Conservation (phyloP, 2,329 filamentous ascomycete species). For the Colletotrichum truncatum region DNA sequence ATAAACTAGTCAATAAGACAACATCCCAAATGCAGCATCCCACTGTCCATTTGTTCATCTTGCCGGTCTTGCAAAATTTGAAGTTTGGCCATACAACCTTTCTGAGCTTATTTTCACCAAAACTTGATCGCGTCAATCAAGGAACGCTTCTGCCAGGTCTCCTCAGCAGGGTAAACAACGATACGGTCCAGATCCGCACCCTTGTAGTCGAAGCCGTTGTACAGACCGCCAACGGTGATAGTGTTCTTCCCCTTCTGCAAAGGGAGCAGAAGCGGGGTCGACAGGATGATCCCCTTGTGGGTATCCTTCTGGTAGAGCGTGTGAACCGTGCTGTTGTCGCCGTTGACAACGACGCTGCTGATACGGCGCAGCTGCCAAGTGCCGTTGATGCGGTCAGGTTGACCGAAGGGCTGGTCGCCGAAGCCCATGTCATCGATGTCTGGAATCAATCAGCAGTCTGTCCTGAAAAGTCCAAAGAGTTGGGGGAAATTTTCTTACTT, state of each 20-base stretch:
- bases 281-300: slow-evolving; percentile 66
- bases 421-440: slow-evolving; percentile 69
- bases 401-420: slow-evolving; percentile 61
- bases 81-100: too few relatives aligned
- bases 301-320: slow-evolving; percentile 60
- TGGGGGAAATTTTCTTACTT: too few relatives aligned
- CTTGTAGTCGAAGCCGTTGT: slow-evolving; percentile 63
- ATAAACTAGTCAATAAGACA: too few relatives aligned
- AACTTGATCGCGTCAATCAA: rapidly evolving
- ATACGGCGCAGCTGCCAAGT: slow-evolving; percentile 67
- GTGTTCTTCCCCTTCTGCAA: slow-evolving; percentile 62
- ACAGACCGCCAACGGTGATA: slow-evolving; percentile 65
- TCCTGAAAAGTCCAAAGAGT: too few relatives aligned
- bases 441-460: neutral
- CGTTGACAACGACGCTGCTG: slow-evolving; percentile 68
- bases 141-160: neutral
- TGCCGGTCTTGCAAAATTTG: too few relatives aligned
- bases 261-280: slow-evolving; percentile 62
- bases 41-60: too few relatives aligned
- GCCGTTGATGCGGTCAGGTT: slow-evolving; percentile 67
- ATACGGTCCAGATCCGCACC: slow-evolving; percentile 68
- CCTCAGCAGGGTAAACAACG: slow-evolving; percentile 66
- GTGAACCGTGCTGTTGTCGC: slow-evolving; percentile 50
- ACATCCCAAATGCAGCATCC: too few relatives aligned
- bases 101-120: neutral